Conservation (phyloP, 345 rosid genomes). For the Bretschneidera sinensis region DNA sequence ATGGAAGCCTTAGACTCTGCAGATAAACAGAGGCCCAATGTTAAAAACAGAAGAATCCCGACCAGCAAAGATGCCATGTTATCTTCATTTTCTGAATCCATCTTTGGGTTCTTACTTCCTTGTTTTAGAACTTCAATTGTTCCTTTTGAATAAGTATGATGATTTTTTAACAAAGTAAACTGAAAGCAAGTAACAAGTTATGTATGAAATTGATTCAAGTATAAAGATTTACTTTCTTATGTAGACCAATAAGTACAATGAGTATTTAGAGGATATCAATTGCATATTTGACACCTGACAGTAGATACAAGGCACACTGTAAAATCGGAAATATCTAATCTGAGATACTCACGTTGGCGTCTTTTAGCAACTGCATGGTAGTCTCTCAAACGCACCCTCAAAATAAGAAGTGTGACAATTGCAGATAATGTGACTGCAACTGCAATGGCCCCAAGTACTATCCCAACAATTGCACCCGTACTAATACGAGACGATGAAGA, state of each 20-base stretch:
- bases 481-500: constrained; percentile 39
- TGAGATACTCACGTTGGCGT: constrained; percentile 50
- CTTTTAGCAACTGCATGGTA: constrained; percentile 39
- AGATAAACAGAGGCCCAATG: constrained; percentile 13
- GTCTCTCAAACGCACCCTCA: constrained; percentile 42
- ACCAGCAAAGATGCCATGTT: not conserved
- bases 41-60: too few species aligned
- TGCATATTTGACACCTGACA: not conserved
- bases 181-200: too few species aligned
- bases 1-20: constrained; percentile 55
- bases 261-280: too few species aligned
- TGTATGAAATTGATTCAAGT: too few species aligned
- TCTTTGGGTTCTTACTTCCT: not conserved
- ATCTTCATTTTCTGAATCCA: not conserved
- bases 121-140: too few species aligned
- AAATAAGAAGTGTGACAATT: constrained; percentile 53
- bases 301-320: not conserved
- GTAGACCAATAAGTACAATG: too few species aligned
- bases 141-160: too few species aligned
- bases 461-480: constrained; percentile 59
- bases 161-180: too few species aligned
- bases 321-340: constrained; percentile 4
- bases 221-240: too few species aligned
- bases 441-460: constrained; percentile 65
- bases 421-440: constrained; percentile 67